Conservation (phyloP, 805 yeast genomes). For the Ogataea thermomethanolica region DNA sequence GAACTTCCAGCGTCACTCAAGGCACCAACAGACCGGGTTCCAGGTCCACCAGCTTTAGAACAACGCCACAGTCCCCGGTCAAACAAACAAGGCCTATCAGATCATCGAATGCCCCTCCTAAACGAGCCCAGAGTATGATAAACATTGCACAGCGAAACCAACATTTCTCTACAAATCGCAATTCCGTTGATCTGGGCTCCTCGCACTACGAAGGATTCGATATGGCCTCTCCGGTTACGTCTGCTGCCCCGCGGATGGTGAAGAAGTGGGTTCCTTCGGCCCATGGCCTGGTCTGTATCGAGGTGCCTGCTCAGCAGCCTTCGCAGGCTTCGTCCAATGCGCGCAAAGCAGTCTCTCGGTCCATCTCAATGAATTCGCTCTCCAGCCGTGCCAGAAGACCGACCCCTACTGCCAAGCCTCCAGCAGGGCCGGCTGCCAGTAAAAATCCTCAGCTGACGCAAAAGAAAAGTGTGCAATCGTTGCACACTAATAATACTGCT, state of each 20-base stretch:
- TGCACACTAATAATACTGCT: slow-evolving; percentile 20
- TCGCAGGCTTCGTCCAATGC: slow-evolving; percentile 8
- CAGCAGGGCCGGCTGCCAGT: too few species aligned
- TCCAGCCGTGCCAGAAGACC: slow-evolving; percentile 14
- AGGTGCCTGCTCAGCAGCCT: slow-evolving; percentile 50
- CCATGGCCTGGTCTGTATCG: slow-evolving; percentile 63
- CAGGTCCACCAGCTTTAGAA: slow-evolving; percentile 18
- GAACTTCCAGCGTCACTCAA: slow-evolving; percentile 23
- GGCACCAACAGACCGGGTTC: slow-evolving; percentile 13
- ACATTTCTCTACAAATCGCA: neutral
- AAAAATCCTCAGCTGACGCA: slow-evolving; percentile 9
- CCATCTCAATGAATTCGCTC: slow-evolving; percentile 24
- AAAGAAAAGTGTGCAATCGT: slow-evolving; percentile 22
- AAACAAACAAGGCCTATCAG: slow-evolving; percentile 5
- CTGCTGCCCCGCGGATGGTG: slow-evolving; percentile 41
- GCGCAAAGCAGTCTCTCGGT: slow-evolving; percentile 18
- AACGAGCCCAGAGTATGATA: slow-evolving; percentile 23
- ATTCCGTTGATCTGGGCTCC: neutral
- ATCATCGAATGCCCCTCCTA: slow-evolving; percentile 7
- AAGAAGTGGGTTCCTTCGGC: slow-evolving; percentile 74
- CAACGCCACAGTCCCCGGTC: slow-evolving; percentile 18
- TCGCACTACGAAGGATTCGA: slow-evolving; percentile 14
- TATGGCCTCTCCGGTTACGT: slow-evolving; percentile 5
- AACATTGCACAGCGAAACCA: slow-evolving; percentile 4
- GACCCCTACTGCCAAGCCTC: slow-evolving; percentile 3